Evolutionary conservation across 805 yeast genomes (phyloP), one percentile per base, ranked within the genome.

Genomic region (Scheffersomyces spartinae): DNA sequence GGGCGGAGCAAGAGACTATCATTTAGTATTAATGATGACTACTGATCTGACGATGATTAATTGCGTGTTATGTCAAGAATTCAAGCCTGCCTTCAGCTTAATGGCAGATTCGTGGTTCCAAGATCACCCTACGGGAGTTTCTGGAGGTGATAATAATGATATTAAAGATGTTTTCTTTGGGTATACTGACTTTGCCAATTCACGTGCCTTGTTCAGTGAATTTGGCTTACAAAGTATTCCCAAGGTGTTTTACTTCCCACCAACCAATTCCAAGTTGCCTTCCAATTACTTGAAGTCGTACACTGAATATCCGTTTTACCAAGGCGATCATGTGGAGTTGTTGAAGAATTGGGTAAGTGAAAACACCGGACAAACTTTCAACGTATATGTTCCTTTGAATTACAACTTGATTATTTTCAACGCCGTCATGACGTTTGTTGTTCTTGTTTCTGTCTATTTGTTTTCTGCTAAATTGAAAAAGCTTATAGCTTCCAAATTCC

Each of bases 181-280:
- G 10, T 54, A 64, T 21, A 74, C 93, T 9, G 95, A 88, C 43
- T 74, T 81, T 42, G 53, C 61, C 23, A 71, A 71, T 24, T 63
- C 74, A 9, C 65, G 64, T 39, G 53, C 54, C 23, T 50, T 68
- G 8, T 80, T 73, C 51, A 62, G 61, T 38, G 47, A 57, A 9
- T 56, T 78, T 38, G 47, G 65, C 17, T 52, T 88, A 39, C 68
- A 69, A 37, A 73, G 74, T 29, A 94, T 88, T 15, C 98, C 98
- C 16, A 74, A 80, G 43, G 43, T 85, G 23, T 75, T 59, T 48
- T 45, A 76, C 30, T 78, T 71, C 47, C 49, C 60, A 1, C 80
- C 86, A 12, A 59, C 72, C 8, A 44, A 45, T 1, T 48, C 45
- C 17, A 32, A 46, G 15, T 47, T 49, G 7, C 42, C 52, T 9